A percentile compares a stretch with the other conserved stretches of the same genome.
phyloP scores from a whole-genome alignment of 1,139 yeast genomes.

The Taiozyma sp. region DNA sequence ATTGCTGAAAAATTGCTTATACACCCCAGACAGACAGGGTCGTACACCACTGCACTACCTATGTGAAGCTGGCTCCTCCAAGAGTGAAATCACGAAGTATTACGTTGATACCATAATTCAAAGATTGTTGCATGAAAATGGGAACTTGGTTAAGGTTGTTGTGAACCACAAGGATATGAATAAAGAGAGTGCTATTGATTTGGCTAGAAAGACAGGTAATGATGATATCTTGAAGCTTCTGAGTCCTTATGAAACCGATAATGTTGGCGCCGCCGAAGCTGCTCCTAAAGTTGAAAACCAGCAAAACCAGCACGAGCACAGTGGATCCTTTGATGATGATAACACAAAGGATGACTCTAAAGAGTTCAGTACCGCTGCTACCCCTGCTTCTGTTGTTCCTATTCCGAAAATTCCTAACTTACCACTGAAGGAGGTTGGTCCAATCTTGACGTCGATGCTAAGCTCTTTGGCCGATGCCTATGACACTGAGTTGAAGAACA shows the following conservation, averaged over 20 bases:
- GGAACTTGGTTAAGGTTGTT: constrained; percentile 52
- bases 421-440: constrained; percentile 23
- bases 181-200: constrained; percentile 67
- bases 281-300: neutral
- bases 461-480: constrained; percentile 42
- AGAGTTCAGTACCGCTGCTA: constrained; percentile 1
- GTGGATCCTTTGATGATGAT: neutral
- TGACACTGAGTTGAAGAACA: constrained; percentile 32
- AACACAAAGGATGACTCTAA: constrained; percentile 3
- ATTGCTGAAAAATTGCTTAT: constrained; percentile 62
- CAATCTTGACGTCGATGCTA: constrained; percentile 29
- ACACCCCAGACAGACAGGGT: constrained; percentile 68
- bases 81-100: constrained; percentile 33
- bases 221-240: constrained; percentile 36
- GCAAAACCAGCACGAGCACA: neutral
- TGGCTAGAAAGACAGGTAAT: constrained; percentile 42
- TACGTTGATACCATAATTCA: constrained; percentile 36
- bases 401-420: constrained; percentile 16
- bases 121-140: constrained; percentile 31
- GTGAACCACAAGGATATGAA: constrained; percentile 64
- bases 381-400: neutral
- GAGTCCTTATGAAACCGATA: constrained; percentile 5
- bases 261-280: constrained; percentile 28
- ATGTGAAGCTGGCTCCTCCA: constrained; percentile 55
- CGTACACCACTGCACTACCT: constrained; percentile 72